Conservation (phyloP, 2,329 filamentous ascomycete species). For the Xylogone sp. region DNA sequence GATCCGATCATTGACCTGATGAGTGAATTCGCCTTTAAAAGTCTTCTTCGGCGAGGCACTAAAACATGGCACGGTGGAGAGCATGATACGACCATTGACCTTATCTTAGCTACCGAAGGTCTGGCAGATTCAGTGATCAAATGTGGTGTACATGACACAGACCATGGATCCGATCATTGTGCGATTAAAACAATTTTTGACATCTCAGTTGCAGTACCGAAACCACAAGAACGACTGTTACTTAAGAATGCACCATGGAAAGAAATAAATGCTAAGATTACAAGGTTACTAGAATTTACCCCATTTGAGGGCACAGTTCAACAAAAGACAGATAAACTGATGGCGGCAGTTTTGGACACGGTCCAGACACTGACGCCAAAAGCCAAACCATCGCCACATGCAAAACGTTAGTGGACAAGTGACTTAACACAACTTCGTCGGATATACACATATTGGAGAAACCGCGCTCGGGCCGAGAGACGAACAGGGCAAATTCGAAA, state of each 20-base stretch:
- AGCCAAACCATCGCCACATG: slow-evolving; percentile 22
- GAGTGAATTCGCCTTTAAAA: slow-evolving; percentile 21
- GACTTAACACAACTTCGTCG: slow-evolving; percentile 25
- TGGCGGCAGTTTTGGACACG: slow-evolving; percentile 10
- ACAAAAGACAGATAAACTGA: slow-evolving; percentile 11
- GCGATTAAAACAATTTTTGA: slow-evolving; percentile 29
- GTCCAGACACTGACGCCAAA: slow-evolving; percentile 16
- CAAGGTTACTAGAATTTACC: background rate
- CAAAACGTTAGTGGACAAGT: slow-evolving; percentile 27
- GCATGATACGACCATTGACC: slow-evolving; percentile 20
- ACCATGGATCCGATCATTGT: slow-evolving; percentile 28
- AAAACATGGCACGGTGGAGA: slow-evolving; percentile 28
- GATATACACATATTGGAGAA: slow-evolving; percentile 26
- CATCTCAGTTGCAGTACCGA: slow-evolving; percentile 5
- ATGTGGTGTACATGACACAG: slow-evolving; percentile 13
- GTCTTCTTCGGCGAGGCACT: slow-evolving; percentile 30
- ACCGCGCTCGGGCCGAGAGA: slow-evolving; percentile 18
- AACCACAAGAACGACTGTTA: slow-evolving; percentile 12
- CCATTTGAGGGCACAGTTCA: slow-evolving; percentile 8
- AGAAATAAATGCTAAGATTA: slow-evolving; percentile 14
- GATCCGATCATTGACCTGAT: slow-evolving; percentile 33
- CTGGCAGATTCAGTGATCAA: slow-evolving; percentile 13
- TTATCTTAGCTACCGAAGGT: slow-evolving; percentile 20
- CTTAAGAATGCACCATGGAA: slow-evolving; percentile 27
- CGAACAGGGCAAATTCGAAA: slow-evolving; percentile 7